Evolutionary conservation across 139 green algal species (phyloP).

Genomic region (Microglena sp.): DNA sequence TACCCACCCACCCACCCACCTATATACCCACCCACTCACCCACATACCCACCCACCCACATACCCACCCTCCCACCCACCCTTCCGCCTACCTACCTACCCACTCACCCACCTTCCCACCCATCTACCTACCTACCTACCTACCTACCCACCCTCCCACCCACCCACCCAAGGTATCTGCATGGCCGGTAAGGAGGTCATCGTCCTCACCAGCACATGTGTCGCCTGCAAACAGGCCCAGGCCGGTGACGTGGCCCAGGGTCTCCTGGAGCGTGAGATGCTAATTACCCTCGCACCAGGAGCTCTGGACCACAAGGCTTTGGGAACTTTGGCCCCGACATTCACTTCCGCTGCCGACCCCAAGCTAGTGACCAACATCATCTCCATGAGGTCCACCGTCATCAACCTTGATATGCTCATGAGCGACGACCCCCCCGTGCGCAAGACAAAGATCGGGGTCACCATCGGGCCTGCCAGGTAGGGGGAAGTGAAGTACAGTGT

Average conservation of each 20-base stretch:
- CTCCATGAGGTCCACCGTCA: slow-evolving; percentile 37
- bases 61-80: too few relatives aligned
- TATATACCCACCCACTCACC: too few relatives aligned
- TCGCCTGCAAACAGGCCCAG: slow-evolving; percentile 21
- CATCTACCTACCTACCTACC: too few relatives aligned
- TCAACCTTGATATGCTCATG: slow-evolving; percentile 39
- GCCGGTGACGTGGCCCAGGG: slow-evolving; percentile 7
- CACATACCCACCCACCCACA: too few relatives aligned
- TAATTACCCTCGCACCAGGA: slow-evolving; percentile 38
- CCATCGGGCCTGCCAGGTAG: too few relatives aligned
- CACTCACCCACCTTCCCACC: too few relatives aligned
- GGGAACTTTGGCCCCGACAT: slow-evolving; percentile 25
- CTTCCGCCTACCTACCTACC: too few relatives aligned
- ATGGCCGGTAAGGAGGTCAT: slow-evolving; percentile 46
- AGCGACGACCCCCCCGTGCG: slow-evolving; percentile 12
- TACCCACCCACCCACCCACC: too few relatives aligned
- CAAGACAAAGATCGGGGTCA: slow-evolving; percentile 61
- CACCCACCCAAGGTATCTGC: slow-evolving; percentile 32
- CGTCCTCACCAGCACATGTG: slow-evolving; percentile 32
- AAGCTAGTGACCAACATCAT: slow-evolving; percentile 36
- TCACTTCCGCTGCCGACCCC: slow-evolving; percentile 15
- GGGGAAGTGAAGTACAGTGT: too few relatives aligned
- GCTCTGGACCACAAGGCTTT: slow-evolving; percentile 24
- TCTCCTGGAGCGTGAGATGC: slow-evolving; percentile 30
- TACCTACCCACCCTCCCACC: slow-evolving; percentile 35